Evolutionary conservation across 2,329 filamentous ascomycete species (phyloP).

Genomic region (Trichothecium roseum): DNA sequence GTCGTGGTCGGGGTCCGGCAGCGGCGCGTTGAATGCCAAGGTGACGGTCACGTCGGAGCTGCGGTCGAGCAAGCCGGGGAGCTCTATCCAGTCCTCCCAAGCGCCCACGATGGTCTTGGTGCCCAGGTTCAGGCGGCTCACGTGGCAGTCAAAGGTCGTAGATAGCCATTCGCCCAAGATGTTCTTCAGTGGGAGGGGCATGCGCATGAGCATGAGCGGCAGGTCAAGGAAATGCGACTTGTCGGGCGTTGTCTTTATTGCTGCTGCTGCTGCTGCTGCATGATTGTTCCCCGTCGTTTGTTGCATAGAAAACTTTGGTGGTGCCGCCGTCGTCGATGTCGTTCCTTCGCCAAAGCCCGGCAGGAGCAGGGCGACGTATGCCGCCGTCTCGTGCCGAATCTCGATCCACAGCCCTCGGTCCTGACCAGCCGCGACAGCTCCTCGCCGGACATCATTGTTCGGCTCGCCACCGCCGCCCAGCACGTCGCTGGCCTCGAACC

Average conservation of each 20-base stretch:
- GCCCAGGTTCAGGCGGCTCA: constrained; percentile 37
- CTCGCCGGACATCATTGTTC: background rate
- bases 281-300: too few species aligned
- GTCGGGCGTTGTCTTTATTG: constrained; percentile 5
- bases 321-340: background rate
- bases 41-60: constrained; percentile 38
- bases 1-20: constrained; percentile 8
- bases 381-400: constrained; percentile 41
- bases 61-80: constrained; percentile 21
- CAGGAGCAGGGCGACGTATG: constrained; percentile 40
- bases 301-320: constrained; percentile 1
- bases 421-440: constrained; percentile 10
- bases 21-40: constrained; percentile 37
- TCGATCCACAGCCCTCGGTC: constrained; percentile 31
- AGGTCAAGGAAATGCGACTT: constrained; percentile 30
- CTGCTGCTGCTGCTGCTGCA: too few species aligned
- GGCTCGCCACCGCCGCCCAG: constrained; percentile 17
- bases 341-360: constrained; percentile 18
- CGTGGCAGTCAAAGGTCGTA: constrained; percentile 44
- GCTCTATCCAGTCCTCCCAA: constrained; percentile 41
- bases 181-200: constrained; percentile 41
- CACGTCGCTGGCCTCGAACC: constrained; percentile 25
- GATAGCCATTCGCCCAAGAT: constrained; percentile 41
- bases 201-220: constrained; percentile 42
- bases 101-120: constrained; percentile 37